Conservation (phyloP, 768 basidiomycete genomes). For the Pulveroboletus sp. region DNA sequence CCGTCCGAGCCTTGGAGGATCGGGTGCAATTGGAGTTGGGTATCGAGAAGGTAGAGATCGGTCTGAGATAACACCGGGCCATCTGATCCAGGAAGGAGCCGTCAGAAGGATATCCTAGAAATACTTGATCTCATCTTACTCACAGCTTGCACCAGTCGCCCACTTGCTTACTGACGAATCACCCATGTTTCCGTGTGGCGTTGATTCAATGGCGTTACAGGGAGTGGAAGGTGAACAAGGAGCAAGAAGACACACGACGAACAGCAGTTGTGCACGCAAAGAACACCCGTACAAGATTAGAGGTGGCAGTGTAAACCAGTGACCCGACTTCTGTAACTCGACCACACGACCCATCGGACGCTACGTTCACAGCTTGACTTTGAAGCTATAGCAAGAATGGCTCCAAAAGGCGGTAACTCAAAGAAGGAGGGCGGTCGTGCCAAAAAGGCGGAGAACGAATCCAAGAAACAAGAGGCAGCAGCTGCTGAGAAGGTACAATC, state of each 20-base stretch:
- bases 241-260: background rate
- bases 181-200: constrained; percentile 19
- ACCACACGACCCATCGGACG: background rate
- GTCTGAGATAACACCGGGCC: constrained; percentile 77
- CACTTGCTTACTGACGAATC: constrained; percentile 31
- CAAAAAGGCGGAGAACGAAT: constrained; percentile 89
- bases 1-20: constrained; percentile 50
- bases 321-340: background rate
- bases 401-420: constrained; percentile 83
- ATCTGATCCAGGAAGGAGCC: constrained; percentile 38
- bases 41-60: constrained; percentile 72
- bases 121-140: constrained; percentile 10
- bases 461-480: constrained; percentile 66
- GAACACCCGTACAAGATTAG: constrained; percentile 3
- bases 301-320: constrained; percentile 22
- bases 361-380: constrained; percentile 4
- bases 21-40: constrained; percentile 68
- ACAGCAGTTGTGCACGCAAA: constrained; percentile 1
- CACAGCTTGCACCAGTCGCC: constrained; percentile 35
- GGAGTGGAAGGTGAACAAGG: background rate
- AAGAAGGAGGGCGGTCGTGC: constrained; percentile 90
- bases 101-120: background rate
- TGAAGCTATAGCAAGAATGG: constrained; percentile 41
- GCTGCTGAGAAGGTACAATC: constrained; percentile 53
- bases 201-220: background rate